A percentile compares a stretch with the other conserved stretches of the same genome.
Conservation (phyloP, 2,329 filamentous ascomycete species). For the Dactylellina sp. region DNA sequence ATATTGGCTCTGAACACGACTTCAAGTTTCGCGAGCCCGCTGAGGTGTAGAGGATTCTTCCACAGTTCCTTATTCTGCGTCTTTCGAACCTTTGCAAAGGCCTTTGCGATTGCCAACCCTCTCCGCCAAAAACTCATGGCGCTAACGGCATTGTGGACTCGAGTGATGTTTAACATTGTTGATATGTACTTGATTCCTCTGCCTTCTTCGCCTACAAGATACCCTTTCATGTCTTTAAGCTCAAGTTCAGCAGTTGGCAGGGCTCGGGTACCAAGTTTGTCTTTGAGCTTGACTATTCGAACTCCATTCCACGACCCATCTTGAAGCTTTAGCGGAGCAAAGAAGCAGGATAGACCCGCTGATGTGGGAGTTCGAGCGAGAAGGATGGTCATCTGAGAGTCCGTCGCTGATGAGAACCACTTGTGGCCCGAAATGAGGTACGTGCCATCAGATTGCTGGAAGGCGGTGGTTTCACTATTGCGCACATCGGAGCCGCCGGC, state of each 20-base stretch:
- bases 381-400: conserved; percentile 73
- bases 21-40: conserved; percentile 70
- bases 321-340: conserved; percentile 71
- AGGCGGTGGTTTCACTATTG: conserved; percentile 74
- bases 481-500: conserved; percentile 77
- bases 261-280: conserved; percentile 77
- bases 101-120: conserved; percentile 70
- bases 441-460: conserved; percentile 67
- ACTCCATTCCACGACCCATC: conserved; percentile 73
- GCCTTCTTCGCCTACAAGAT: conserved; percentile 75
- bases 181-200: conserved; percentile 76
- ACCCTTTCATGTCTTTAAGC: conserved; percentile 72
- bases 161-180: conserved; percentile 75
- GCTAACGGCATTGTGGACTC: conserved; percentile 70
- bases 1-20: conserved; percentile 71
- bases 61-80: conserved; percentile 67
- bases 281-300: conserved; percentile 76
- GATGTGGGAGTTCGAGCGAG: conserved; percentile 71
- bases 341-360: conserved; percentile 72
- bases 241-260: conserved; percentile 80
- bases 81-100: conserved; percentile 71
- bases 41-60: conserved; percentile 71
- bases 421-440: conserved; percentile 77
- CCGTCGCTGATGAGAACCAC: conserved; percentile 77
- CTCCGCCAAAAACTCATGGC: conserved; percentile 70